phyloP scores from a whole-genome alignment of 2,329 filamentous ascomycete genomes.

The Ceratocystis cacaofunesta region DNA sequence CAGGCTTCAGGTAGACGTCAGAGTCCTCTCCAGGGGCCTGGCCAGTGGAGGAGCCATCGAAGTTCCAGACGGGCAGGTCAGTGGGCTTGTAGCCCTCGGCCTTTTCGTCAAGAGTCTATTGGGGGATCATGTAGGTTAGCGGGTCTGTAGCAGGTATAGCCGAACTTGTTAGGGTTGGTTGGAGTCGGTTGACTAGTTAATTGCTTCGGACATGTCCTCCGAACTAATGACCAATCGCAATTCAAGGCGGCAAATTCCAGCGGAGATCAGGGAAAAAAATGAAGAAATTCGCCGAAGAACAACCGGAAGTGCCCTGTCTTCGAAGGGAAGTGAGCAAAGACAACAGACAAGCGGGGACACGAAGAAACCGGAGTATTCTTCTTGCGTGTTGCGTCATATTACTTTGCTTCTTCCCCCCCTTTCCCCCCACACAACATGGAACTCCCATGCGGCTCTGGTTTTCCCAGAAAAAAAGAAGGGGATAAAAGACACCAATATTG shows the following conservation, averaged over 20 bases:
- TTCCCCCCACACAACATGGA: not conserved
- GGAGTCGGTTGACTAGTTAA: not conserved
- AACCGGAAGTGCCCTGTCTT: slow-evolving; percentile 6
- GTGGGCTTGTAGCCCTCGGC: slow-evolving; percentile 31
- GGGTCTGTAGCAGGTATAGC: not conserved
- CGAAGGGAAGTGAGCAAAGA: not conserved
- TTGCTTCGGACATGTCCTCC: slow-evolving; percentile 4
- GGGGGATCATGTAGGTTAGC: not conserved
- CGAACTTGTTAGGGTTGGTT: not conserved
- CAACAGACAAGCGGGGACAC: no score
- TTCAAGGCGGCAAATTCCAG: slow-evolving; percentile 1
- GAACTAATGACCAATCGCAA: slow-evolving; percentile 6
- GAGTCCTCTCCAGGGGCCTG: slow-evolving; percentile 93
- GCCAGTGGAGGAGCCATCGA: slow-evolving; percentile 68
- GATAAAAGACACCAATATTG: not conserved
- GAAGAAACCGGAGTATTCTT: not conserved
- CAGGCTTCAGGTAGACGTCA: slow-evolving; percentile 88
- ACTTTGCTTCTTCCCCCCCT: not conserved
- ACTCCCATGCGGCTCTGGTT: not conserved
- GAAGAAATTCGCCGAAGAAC: not conserved
- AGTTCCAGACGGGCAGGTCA: slow-evolving; percentile 42
- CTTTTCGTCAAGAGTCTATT: slow-evolving; percentile 36
- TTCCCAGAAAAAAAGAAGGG: not conserved
- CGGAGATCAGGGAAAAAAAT: not conserved
- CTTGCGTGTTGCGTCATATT: not conserved